Percentiles rank a stretch among this genome's conserved stretches.
Evolutionary conservation across 495 filamentous ascomycete genomes (phyloP).

Genomic region (Neurospora sp.): DNA sequence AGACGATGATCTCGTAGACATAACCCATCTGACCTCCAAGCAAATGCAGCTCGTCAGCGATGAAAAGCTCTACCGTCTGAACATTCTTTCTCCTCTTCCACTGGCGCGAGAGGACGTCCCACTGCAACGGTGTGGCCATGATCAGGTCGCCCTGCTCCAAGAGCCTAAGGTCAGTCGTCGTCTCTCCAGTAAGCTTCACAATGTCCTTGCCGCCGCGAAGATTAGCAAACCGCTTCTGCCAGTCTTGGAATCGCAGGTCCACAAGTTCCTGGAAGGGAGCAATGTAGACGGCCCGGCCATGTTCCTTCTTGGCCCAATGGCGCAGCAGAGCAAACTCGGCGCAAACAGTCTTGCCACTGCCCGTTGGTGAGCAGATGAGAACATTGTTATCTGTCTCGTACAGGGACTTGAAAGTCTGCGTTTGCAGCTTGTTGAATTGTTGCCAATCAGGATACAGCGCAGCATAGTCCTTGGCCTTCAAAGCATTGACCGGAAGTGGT

Average conservation of each 20-base stretch:
- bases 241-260: conserved; percentile 68
- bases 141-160: conserved; percentile 85
- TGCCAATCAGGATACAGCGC: conserved; percentile 76
- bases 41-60: conserved; percentile 94
- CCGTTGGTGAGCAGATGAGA: conserved; percentile 79
- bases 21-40: conserved; percentile 85
- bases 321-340: conserved; percentile 87
- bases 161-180: conserved; percentile 79
- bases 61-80: conserved; percentile 81
- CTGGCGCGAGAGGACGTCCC: conserved; percentile 90
- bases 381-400: conserved; percentile 88
- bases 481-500: conserved; percentile 72
- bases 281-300: conserved; percentile 84
- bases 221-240: conserved; percentile 63
- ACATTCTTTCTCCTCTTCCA: conserved; percentile 96
- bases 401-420: conserved; percentile 89
- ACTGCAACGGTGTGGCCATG: conserved; percentile 84
- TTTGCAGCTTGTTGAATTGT: conserved; percentile 95
- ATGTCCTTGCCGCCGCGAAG: conserved; percentile 82
- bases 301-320: conserved; percentile 67
- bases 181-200: conserved; percentile 90
- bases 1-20: conserved; percentile 90
- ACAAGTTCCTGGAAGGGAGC: conserved; percentile 94
- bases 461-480: conserved; percentile 78
- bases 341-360: conserved; percentile 93